Evolutionary conservation across 1,284 basidiomycete species (phyloP), one percentile per base, ranked within the genome.

Genomic region (Ceratobasidium sp.): DNA sequence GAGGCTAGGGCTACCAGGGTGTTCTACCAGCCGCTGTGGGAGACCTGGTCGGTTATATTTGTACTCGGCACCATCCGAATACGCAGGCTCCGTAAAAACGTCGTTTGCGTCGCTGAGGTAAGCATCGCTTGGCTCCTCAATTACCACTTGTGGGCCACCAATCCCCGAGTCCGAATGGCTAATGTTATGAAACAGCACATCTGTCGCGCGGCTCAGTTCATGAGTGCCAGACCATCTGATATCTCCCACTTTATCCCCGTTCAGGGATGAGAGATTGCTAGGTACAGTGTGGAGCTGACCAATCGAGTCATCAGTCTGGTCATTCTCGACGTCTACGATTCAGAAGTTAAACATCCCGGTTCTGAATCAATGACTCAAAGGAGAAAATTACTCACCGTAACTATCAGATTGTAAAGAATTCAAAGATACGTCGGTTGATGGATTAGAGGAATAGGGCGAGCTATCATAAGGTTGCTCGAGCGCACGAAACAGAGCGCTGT

Each of bases 401-500:
- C 15, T 48, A 28, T 17, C 48, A 6, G 10, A 40, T 28, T 38
- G 26, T 9, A 46, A 28, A 28, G 50, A 65, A 23, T 26, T 23
- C 2, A 61, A 59, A 15, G 71, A 64, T 13, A 20, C 28, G 20
- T 75, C 61, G 5, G 28, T 38, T 12, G 71, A 23, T 5, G 71
- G 15, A 20, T 20, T 38, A 2, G 70, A 59, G 12, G 50, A 40
- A 38, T 50, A 75, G 9, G 59, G 40, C 26, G 61, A 65, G 33
- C 38, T 64, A 17, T 52, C 61, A 48, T 75, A 75, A n/a, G 71
- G 71, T 23, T 75, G 71, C 28, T 75, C 71, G 23, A 75, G 71
- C 7, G 71, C 71, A 17, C 71, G 44, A 48, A 75, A 75, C n/a
- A 75, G 50, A 7, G 71, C 71, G 20, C 71, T 75, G 40, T 75